Evolutionary conservation across 495 filamentous ascomycete genomes (phyloP).

Genomic region (Trichocladium uniseriatum): DNA sequence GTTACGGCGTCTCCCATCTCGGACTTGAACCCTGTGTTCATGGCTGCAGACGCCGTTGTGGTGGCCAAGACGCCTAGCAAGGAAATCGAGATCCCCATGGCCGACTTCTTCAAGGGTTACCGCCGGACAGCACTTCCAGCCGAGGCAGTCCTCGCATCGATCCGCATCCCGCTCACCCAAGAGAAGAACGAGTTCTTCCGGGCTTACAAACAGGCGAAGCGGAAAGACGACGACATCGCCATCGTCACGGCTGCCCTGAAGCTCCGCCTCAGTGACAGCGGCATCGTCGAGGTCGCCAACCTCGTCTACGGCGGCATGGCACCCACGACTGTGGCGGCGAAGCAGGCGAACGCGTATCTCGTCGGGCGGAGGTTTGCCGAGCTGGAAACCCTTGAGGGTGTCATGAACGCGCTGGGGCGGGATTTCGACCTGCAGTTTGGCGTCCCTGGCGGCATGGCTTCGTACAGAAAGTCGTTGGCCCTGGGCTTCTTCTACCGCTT

Average conservation of each 20-base stretch:
- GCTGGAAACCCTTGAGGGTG: conserved; percentile 70
- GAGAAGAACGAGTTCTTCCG: conserved; percentile 61
- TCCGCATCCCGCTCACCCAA: conserved; percentile 69
- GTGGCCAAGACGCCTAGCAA: conserved; percentile 63
- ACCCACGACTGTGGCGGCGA: conserved; percentile 72
- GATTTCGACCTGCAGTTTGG: conserved; percentile 82
- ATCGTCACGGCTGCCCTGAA: conserved; percentile 83
- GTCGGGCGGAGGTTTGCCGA: conserved; percentile 71
- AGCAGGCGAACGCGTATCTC: conserved; percentile 60
- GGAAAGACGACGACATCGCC: conserved; percentile 95
- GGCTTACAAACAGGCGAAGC: conserved; percentile 89
- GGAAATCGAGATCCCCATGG: conserved; percentile 80
- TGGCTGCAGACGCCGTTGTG: conserved; percentile 73
- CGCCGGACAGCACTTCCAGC: conserved; percentile 71
- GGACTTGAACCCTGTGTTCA: conserved; percentile 89
- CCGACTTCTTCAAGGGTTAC: conserved; percentile 86
- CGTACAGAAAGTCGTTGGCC: conserved; percentile 83
- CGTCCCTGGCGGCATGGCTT: conserved; percentile 93
- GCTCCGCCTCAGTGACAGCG: conserved; percentile 52
- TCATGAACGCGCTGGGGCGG: conserved; percentile 74
- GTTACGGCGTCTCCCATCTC: conserved; percentile 95
- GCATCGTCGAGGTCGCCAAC: conserved; percentile 59
- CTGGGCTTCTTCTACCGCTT: conserved; percentile 85
- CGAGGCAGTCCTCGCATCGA: conserved; percentile 74
- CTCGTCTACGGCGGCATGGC: conserved; percentile 91